Percentiles rank a stretch among this genome's conserved stretches.
Evolutionary conservation across 169 alveolate genomes (phyloP).

Genomic region (Blepharisma undulans): DNA sequence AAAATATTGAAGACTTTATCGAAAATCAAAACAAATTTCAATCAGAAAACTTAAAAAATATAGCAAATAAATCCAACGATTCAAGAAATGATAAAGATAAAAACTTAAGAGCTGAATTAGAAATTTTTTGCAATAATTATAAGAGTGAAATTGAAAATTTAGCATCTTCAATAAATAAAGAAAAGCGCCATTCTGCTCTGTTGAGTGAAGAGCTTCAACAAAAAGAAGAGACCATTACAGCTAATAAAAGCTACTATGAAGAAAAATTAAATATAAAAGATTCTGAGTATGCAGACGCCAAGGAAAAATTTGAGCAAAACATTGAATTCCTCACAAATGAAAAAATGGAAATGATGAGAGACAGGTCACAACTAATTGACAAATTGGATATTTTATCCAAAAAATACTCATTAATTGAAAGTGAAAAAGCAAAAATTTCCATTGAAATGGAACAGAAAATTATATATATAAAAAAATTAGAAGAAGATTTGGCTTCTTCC

Average conservation of each 20-base stretch:
- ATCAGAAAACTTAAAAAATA: no score
- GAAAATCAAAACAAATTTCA: no score
- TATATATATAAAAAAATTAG: not conserved
- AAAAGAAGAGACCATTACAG: not conserved
- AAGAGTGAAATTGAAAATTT: not conserved
- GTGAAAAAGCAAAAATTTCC: not conserved
- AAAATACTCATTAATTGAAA: not conserved
- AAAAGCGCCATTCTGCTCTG: not conserved
- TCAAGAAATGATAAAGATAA: no score
- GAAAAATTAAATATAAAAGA: not conserved
- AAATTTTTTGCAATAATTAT: not conserved
- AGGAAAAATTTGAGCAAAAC: not conserved
- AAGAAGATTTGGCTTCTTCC: not conserved
- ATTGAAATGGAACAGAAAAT: not conserved
- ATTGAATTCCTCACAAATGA: not conserved
- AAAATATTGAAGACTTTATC: not conserved
- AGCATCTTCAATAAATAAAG: not conserved
- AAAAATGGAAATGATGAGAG: not conserved
- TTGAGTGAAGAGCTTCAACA: not conserved
- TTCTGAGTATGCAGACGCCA: not conserved
- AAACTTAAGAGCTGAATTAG: not conserved
- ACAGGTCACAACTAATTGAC: not conserved
- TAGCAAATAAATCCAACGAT: no score
- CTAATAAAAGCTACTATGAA: not conserved
- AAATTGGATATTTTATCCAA: not conserved